phyloP scores from a whole-genome alignment of 2,329 filamentous ascomycete genomes.

The Teratosphaeria zuluensis region DNA sequence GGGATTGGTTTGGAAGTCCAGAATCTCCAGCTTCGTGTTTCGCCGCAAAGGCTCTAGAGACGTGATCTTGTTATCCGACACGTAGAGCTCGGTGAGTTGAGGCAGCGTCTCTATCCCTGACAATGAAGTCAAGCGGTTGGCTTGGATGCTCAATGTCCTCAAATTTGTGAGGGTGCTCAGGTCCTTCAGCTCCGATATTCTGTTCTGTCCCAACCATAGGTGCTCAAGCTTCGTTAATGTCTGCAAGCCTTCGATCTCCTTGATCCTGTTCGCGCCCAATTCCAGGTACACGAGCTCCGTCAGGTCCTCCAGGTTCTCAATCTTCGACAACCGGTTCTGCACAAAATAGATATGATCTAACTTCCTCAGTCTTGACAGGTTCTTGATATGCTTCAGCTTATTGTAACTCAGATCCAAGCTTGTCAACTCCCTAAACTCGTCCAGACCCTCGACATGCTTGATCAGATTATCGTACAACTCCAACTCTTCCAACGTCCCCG shows the following conservation, averaged over 20 bases:
- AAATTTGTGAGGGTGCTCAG: constrained; percentile 68
- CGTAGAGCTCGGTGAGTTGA: constrained; percentile 83
- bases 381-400: constrained; percentile 97
- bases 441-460: constrained; percentile 72
- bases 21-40: constrained; percentile 53
- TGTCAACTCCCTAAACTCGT: constrained; percentile 64
- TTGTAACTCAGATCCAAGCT: constrained; percentile 92
- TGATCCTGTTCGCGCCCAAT: constrained; percentile 82
- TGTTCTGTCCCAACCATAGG: constrained; percentile 93
- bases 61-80: constrained; percentile 86
- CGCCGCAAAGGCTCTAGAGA: constrained; percentile 57
- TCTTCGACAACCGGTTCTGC: constrained; percentile 83
- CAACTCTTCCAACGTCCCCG: constrained; percentile 64
- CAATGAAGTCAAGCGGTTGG: constrained; percentile 77
- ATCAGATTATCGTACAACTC: constrained; percentile 97
- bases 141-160: constrained; percentile 85
- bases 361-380: constrained; percentile 65
- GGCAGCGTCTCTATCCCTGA: constrained; percentile 63
- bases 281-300: constrained; percentile 73
- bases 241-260: constrained; percentile 79
- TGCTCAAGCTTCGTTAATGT: constrained; percentile 69
- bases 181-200: constrained; percentile 74
- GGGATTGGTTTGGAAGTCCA: constrained; percentile 87
- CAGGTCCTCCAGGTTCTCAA: constrained; percentile 73
- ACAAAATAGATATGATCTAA: constrained; percentile 84